Evolutionary conservation across 345 rosid species (phyloP), one percentile per base, ranked within the genome.

Genomic region (Carallia brachiata): DNA sequence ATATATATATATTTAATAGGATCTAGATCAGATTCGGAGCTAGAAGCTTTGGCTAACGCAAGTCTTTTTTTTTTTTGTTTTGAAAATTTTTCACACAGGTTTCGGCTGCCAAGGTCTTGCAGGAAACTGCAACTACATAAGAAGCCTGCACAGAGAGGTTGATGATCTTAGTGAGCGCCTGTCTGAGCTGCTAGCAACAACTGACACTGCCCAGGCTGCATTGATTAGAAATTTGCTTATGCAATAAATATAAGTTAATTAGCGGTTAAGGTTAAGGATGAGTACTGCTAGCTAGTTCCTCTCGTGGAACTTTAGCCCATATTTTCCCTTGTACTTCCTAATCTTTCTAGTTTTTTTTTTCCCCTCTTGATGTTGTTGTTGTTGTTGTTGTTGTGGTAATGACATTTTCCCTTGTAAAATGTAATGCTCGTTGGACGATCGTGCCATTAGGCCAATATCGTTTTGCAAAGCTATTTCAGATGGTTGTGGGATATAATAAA

Each of bases 81-180:
- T 37, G 7, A 10, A 2, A 44, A 12, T 10, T 2, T 2, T 12
- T 44, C 50, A 44, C 44, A 55, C 75, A 90, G 96, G 96, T 80
- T 28, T 88, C 96, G 53, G 89, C 96, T 1, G 84, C 88, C 3
- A 85, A 83, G 69, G 90, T 87, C 37, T 73, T 90, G 63, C 96
- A 90, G 68, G 93, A 90, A 72, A 90, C 93, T 90, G 96, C 83
- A 88, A 79, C 91, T 90, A 90, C 80, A 90, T 90, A 40, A 84
- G 88, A 77, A 88, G 73, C 81, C 82, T 90, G 73, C 90, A 90
- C 57, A 83, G 87, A 83, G 96, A 90, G 58, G 91, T 88, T 48
- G 96, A 86, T 68, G 91, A 84, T 83, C 83, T 90, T 32, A 90
- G 96, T 69, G 96, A 88, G 79, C 76, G 96, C 62, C 77, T 90